phyloP scores from a whole-genome alignment of 1,284 basidiomycete genomes.

The Ganoderma sp. region DNA sequence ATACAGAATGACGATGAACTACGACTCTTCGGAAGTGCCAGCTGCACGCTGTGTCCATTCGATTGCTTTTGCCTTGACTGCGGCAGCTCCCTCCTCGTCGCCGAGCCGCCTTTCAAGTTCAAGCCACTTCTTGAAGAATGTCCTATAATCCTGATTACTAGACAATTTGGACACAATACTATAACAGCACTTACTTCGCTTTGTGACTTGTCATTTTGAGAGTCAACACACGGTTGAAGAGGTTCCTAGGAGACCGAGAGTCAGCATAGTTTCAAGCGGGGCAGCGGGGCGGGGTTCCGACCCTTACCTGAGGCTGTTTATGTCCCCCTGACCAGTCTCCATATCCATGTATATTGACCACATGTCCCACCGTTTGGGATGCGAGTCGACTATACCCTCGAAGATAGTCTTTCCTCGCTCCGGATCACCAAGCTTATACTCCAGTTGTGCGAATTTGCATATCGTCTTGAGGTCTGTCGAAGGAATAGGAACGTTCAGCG shows the following conservation, averaged over 20 bases:
- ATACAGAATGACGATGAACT: slow-evolving; percentile 38
- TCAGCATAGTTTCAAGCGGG: neutral
- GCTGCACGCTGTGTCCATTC: slow-evolving; percentile 80
- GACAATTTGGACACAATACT: too few species aligned
- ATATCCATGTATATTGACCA: slow-evolving; percentile 99
- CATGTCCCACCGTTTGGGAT: slow-evolving; percentile 93
- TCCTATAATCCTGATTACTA: slow-evolving; percentile 48
- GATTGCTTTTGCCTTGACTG: slow-evolving; percentile 87
- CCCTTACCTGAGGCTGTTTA: slow-evolving; percentile 72
- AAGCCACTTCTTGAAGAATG: slow-evolving; percentile 98
- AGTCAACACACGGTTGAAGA: slow-evolving; percentile 84
- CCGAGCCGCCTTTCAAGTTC: slow-evolving; percentile 88
- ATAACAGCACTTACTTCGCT: slow-evolving; percentile 70
- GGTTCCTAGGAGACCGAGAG: slow-evolving; percentile 53
- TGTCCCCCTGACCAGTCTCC: slow-evolving; percentile 81
- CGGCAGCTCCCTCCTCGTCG: slow-evolving; percentile 81
- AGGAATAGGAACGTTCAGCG: neutral
- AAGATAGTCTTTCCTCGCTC: slow-evolving; percentile 97
- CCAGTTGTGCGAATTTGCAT: slow-evolving; percentile 91
- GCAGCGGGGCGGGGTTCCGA: slow-evolving; percentile 25
- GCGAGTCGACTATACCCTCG: slow-evolving; percentile 93
- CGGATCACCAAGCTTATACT: slow-evolving; percentile 93
- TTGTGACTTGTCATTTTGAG: slow-evolving; percentile 94
- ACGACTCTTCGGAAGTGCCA: slow-evolving; percentile 29
- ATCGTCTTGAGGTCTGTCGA: slow-evolving; percentile 90